phyloP scores from a whole-genome alignment of 306 rosid species.

The Heteromeles arbutifolia region DNA sequence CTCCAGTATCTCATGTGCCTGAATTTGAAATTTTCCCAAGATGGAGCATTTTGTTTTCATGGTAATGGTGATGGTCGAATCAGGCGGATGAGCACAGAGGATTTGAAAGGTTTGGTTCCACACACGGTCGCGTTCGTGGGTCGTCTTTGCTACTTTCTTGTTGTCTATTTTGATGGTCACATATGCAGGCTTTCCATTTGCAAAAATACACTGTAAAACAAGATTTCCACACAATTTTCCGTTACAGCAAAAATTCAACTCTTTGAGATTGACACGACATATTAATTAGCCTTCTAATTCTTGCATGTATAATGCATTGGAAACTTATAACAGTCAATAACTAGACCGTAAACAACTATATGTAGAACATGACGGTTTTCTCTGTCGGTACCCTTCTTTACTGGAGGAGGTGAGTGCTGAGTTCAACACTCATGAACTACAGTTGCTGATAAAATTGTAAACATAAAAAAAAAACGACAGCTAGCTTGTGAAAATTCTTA shows the following conservation, averaged over 20 bases:
- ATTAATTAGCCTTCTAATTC: too few species aligned
- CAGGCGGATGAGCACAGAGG: slow-evolving; percentile 63
- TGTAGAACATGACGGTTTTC: too few species aligned
- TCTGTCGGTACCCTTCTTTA: too few species aligned
- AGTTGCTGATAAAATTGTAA: too few species aligned
- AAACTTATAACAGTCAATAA: too few species aligned
- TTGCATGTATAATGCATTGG: too few species aligned
- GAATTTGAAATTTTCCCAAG: slow-evolving; percentile 66
- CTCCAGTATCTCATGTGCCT: slow-evolving; percentile 40
- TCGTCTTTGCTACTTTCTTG: slow-evolving; percentile 55
- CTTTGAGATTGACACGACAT: not conserved
- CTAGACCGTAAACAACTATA: too few species aligned
- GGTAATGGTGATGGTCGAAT: slow-evolving; percentile 52
- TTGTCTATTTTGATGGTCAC: slow-evolving; percentile 61
- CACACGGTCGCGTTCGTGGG: slow-evolving; percentile 48
- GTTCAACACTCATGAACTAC: too few species aligned
- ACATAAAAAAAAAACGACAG: too few species aligned
- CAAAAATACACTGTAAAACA: slow-evolving; percentile 51
- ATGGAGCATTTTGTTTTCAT: slow-evolving; percentile 54
- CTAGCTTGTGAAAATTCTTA: slow-evolving; percentile 20
- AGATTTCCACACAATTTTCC: not conserved
- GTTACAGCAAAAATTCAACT: not conserved
- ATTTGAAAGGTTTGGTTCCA: slow-evolving; percentile 93
- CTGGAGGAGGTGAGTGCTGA: too few species aligned
- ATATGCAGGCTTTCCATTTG: slow-evolving; percentile 57